Evolutionary conservation across 805 yeast species (phyloP), one percentile per base, ranked within the genome.

Genomic region (Schwanniomyces yamadae): DNA sequence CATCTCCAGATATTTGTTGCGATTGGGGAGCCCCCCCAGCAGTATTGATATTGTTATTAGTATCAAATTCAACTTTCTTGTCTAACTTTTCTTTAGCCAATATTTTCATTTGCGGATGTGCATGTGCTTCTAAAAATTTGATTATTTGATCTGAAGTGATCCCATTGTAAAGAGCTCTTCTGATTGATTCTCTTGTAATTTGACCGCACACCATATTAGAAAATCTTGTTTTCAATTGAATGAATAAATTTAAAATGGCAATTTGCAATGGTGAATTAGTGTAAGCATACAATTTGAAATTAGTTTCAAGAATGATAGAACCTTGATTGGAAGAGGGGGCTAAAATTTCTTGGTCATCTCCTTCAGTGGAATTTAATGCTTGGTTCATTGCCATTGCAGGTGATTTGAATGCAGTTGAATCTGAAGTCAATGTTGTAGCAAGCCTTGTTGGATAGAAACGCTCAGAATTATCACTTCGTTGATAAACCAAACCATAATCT

Each of bases 91-190:
- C 88, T 45, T 84, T 87, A 0, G 91, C 93, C 26, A 77, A 54
- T 33, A 82, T 71, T 37, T 79, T 66, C 93, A 91, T 84, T 55
- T 89, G 95, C 2, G 95, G 85, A 62, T 91, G 98, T 0, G 97
- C 96, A 66, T 93, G 96, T 0, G 89, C 76, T 44, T 87, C 89
- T 29, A 93, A 61, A 55, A 91, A 93, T 45, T 87, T 78, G 42
- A 93, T 84, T 48, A 93, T 86, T 57, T 93, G 99, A 24, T 89
- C 96, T 0, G 98, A 91, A 0, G 96, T 85, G 49, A 93, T 93
- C 19, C 99, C 99, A 49, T 84, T 87, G 27, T 69, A 56, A 24
- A 93, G 63, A 0, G 99, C 99, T 36, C 75, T 69, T 41, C 98
- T 71, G 14, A 93, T 82, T 0, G 96, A 86, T 50, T 91, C 97